Evolutionary conservation across 768 basidiomycete species (phyloP), one percentile per base, ranked within the genome.

Genomic region (Suillus hirtellus): DNA sequence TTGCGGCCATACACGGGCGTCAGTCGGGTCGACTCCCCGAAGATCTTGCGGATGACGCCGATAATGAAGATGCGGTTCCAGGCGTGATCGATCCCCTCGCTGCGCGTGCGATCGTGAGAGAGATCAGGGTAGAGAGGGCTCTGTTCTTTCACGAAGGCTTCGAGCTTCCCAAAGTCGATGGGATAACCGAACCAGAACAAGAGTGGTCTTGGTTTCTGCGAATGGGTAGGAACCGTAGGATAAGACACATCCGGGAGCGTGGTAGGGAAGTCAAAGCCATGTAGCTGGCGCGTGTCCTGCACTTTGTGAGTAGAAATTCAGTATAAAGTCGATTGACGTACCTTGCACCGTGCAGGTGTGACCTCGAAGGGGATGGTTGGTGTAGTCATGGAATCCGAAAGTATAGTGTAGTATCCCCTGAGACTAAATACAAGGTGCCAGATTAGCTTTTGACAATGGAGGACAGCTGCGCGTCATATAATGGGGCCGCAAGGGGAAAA

Each of bases 91-190:
- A 53, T 53, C 17, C 31, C 52, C 31, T 53, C 31, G 52, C 52
- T 53, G 9, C 52, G 31, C 5, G 52, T 53, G 31, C 27, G 19
- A 34, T 53, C 52, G 4, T 34, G 52, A 11, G 52, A 53, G 17
- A 53, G 52, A 34, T 53, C 52, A 53, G 52, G 52, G 5, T 53
- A 19, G 10, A 53, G 52, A 19, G 27, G 52, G 4, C 52, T 53
- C 17, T 53, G 52, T 53, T 53, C 52, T 53, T 53, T 31, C 17
- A 53, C 52, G 19, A 53, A 53, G 19, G 52, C 31, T n/a, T 53
- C 31, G 10, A 53, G 31, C 31, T 53, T 53, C 17, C 10, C 52
- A 17, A 31, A 53, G 10, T 53, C 52, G 4, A 53, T 34, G 19
- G 52, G 52, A 19, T 53, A 53, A 34, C 52, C 52, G 1, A 34